Evolutionary conservation across 331 rosid genomes (phyloP).

Genomic region (Erythrophleum ivorense): DNA sequence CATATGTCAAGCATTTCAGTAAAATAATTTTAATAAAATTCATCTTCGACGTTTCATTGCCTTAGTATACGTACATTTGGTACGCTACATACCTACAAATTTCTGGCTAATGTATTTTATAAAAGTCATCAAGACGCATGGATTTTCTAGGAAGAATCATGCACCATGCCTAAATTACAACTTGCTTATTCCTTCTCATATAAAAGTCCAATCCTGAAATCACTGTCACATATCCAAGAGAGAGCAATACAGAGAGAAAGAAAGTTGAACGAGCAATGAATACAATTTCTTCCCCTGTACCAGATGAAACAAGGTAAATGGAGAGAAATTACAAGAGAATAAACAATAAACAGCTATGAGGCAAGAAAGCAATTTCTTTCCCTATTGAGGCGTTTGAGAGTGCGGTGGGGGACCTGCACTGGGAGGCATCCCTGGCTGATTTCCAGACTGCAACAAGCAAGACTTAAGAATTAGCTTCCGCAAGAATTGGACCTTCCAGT

Average conservation of each 20-base stretch:
- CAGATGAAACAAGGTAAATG: slow-evolving; percentile 9
- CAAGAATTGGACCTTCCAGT: slow-evolving; percentile 17
- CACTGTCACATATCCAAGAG: background rate
- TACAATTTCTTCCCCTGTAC: slow-evolving; percentile 10
- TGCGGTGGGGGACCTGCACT: slow-evolving; percentile 62
- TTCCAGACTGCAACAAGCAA: slow-evolving; percentile 61
- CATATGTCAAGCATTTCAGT: background rate
- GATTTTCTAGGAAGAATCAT: background rate
- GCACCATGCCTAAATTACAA: background rate
- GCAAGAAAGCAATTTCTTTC: slow-evolving; percentile 31
- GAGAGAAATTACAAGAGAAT: slow-evolving; percentile 16
- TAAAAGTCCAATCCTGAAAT: slow-evolving; percentile 13
- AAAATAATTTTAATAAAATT: too few species aligned
- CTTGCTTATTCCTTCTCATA: slow-evolving; percentile 7
- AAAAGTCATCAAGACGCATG: background rate
- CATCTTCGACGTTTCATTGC: background rate
- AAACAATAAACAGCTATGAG: slow-evolving; percentile 11
- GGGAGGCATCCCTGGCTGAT: slow-evolving; percentile 78
- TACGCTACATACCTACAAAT: background rate
- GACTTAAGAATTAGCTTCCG: slow-evolving; percentile 25
- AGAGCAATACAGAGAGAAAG: background rate
- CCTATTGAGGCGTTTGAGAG: slow-evolving; percentile 68
- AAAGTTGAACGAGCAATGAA: slow-evolving; percentile 18
- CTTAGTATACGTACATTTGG: background rate
- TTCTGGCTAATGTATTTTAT: background rate